Evolutionary conservation across 164 flowering plant species (phyloP).

Genomic region (Vitis riparia): DNA sequence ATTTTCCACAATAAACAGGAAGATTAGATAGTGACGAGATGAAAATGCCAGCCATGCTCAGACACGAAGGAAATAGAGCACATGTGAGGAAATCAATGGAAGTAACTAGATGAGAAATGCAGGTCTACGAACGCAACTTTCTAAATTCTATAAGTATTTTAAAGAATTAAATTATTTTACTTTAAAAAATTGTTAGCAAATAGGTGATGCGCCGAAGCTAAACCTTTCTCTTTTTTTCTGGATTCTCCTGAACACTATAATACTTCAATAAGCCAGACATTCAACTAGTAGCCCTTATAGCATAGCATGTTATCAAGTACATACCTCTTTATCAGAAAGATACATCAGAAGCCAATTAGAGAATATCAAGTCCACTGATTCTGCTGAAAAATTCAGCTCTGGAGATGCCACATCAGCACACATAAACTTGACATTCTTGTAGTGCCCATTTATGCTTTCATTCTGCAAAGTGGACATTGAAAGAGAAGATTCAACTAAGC

Average conservation of each 20-base stretch:
- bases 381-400: constrained; percentile 55
- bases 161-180: too few species aligned
- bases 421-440: constrained; percentile 74
- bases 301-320: background rate
- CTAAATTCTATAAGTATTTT: too few species aligned
- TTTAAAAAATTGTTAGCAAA: too few species aligned
- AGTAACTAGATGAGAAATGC: background rate
- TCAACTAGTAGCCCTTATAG: background rate
- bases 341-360: constrained; percentile 96
- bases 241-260: too few species aligned
- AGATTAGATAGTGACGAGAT: too few species aligned
- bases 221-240: too few species aligned
- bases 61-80: too few species aligned
- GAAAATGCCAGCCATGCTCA: too few species aligned
- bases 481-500: constrained; percentile 3
- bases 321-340: constrained; percentile 89
- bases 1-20: too few species aligned
- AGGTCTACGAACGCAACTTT: too few species aligned
- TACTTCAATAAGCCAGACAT: too few species aligned
- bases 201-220: too few species aligned
- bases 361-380: constrained; percentile 81
- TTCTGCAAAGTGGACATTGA: constrained; percentile 50
- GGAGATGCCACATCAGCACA: constrained; percentile 95
- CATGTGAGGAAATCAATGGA: background rate
- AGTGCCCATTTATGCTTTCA: constrained; percentile 74